These are phyloP conservation scores for Talaromyces funiculosus DNA, from an alignment of 2,329 filamentous ascomycete genomes.

Conservation along the genomic window DNA sequence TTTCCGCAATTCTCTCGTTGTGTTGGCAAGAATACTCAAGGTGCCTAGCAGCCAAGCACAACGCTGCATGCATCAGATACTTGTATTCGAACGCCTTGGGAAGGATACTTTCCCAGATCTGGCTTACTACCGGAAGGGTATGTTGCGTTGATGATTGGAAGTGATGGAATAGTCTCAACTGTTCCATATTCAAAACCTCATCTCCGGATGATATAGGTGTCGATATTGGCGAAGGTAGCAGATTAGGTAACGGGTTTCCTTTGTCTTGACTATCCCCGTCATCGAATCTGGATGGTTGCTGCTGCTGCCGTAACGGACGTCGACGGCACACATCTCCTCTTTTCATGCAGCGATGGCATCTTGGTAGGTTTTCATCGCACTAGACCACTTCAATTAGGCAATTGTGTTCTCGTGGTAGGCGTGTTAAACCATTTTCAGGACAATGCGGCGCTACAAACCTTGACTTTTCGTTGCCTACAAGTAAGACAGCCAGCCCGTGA, in stretches of 20 bases:
- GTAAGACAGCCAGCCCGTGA: constrained; percentile 9
- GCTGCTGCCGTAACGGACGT: neutral
- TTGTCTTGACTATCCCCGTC: neutral
- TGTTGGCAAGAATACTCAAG: neutral
- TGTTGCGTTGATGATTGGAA: constrained; percentile 8
- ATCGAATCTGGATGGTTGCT: neutral
- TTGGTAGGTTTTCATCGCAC: constrained; percentile 12
- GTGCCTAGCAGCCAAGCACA: constrained; percentile 10
- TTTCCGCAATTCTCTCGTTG: neutral
- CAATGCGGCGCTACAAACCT: neutral
- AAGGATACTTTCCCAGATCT: constrained; percentile 8
- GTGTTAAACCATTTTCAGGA: neutral
- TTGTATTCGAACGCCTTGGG: constrained; percentile 8
- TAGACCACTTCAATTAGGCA: neutral
- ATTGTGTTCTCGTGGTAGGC: neutral
- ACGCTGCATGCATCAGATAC: constrained; percentile 12
- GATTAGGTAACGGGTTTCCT: neutral
- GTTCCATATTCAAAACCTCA: constrained; percentile 3
- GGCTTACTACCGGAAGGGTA: constrained; percentile 1
- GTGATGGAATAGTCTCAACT: constrained; percentile 11
- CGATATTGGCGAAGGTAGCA: neutral
- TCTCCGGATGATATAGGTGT: neutral
- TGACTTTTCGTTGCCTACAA: constrained; percentile 10
- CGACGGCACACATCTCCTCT: constrained; percentile 8
- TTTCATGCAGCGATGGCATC: constrained; percentile 9